Percentiles rank a stretch among this genome's conserved stretches.
Evolutionary conservation across 768 basidiomycete species (phyloP).

Genomic region (Pleurotus djamor): DNA sequence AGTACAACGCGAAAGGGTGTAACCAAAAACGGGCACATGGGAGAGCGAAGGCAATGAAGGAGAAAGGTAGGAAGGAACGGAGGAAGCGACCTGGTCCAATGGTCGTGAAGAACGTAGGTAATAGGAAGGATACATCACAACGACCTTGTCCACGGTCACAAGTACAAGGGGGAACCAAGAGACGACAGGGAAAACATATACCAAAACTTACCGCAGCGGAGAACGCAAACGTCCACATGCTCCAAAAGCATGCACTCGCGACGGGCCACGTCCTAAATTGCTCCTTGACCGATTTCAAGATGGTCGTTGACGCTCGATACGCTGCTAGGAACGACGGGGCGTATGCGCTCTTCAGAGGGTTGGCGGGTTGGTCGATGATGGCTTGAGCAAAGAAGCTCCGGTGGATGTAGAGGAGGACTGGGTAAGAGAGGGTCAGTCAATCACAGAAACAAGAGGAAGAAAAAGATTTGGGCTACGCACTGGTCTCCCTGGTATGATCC

Average conservation of each 20-base stretch:
- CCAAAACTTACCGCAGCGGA: slow-evolving; percentile 42
- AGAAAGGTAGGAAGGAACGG: background rate
- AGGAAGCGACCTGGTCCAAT: too few relatives aligned
- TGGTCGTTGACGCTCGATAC: slow-evolving; percentile 55
- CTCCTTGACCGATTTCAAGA: slow-evolving; percentile 47
- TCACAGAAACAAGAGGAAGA: background rate
- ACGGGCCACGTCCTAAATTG: slow-evolving; percentile 46
- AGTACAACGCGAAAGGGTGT: too few relatives aligned
- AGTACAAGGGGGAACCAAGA: background rate
- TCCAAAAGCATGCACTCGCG: slow-evolving; percentile 55
- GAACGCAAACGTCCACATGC: slow-evolving; percentile 61
- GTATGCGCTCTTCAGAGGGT: slow-evolving; percentile 65
- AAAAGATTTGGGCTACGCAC: slow-evolving; percentile 18
- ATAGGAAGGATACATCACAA: too few relatives aligned
- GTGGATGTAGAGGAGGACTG: slow-evolving; percentile 64
- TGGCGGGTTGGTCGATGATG: slow-evolving; percentile 62
- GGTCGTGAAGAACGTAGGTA: too few relatives aligned
- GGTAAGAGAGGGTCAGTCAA: background rate
- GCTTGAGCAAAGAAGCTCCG: slow-evolving; percentile 72
- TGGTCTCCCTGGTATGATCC: slow-evolving; percentile 46
- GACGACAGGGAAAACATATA: background rate
- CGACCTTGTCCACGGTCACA: too few relatives aligned
- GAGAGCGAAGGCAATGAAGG: too few relatives aligned
- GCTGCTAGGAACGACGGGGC: slow-evolving; percentile 64
- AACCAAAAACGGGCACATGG: background rate